Evolutionary conservation across 2,329 filamentous ascomycete species (phyloP).

Genomic region (Talaromyces marneffei): DNA sequence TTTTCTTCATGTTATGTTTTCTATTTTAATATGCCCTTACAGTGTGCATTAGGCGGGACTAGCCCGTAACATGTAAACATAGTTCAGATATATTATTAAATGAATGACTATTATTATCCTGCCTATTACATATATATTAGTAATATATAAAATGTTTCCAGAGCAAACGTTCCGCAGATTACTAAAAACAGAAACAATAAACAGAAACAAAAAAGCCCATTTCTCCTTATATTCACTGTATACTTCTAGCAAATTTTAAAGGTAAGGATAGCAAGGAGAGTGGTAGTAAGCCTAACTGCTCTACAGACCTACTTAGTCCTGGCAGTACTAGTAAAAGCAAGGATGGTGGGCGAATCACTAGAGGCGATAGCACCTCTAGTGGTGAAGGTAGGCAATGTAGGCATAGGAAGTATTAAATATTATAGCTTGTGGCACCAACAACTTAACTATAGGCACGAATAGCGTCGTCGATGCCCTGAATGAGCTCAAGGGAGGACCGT

Average conservation of each 20-base stretch:
- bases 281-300: constrained; percentile 16
- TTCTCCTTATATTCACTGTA: not conserved
- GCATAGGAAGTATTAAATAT: too few relatives aligned
- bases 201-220: not conserved
- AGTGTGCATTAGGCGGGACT: too few relatives aligned
- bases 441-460: too few relatives aligned
- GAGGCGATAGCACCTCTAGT: constrained; percentile 14
- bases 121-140: constrained; percentile 4
- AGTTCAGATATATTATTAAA: not conserved
- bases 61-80: too few relatives aligned
- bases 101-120: not conserved
- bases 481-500: too few relatives aligned
- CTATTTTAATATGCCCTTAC: too few relatives aligned
- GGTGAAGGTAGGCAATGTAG: too few relatives aligned
- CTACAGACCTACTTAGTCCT: constrained; percentile 14
- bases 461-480: too few relatives aligned
- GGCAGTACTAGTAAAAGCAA: constrained; percentile 16
- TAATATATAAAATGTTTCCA: not conserved
- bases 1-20: too few relatives aligned
- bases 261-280: constrained; percentile 17
- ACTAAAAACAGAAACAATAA: too few relatives aligned
- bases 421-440: too few relatives aligned
- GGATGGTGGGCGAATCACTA: too few relatives aligned
- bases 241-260: constrained; percentile 12
- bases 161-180: not conserved